A percentile compares a stretch with the other conserved stretches of the same genome.
Evolutionary conservation across 2,329 filamentous ascomycete species (phyloP).

Genomic region (Volutella citrinella): DNA sequence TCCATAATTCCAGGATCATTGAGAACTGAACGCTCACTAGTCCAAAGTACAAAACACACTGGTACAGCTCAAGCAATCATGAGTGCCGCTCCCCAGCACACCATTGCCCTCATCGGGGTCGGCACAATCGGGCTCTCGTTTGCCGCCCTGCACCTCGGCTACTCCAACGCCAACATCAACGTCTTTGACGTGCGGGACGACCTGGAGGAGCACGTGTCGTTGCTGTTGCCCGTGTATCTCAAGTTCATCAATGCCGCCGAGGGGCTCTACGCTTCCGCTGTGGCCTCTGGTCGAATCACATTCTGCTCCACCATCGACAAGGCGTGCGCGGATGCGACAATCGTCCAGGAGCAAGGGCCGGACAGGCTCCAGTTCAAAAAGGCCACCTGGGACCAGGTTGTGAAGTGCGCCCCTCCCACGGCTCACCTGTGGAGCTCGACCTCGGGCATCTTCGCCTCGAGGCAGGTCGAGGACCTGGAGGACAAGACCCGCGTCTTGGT

Average conservation of each 20-base stretch:
- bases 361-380: conserved; percentile 18
- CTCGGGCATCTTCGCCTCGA: conserved; percentile 14
- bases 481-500: conserved; percentile 12
- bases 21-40: too few relatives aligned
- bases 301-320: conserved; percentile 13
- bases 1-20: too few relatives aligned
- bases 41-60: too few relatives aligned
- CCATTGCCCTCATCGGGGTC: conserved; percentile 10
- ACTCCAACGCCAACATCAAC: too few relatives aligned
- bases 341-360: conserved; percentile 19
- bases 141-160: too few relatives aligned
- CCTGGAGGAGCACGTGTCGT: conserved; percentile 12
- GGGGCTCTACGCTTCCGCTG: too few relatives aligned
- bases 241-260: too few relatives aligned
- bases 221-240: conserved; percentile 9
- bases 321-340: conserved; percentile 7
- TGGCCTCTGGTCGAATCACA: conserved; percentile 3
- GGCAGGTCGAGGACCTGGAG: conserved; percentile 10
- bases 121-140: conserved; percentile 18
- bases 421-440: conserved; percentile 18
- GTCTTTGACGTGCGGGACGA: too few relatives aligned
- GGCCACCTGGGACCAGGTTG: conserved; percentile 11
- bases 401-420: background rate
- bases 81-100: too few relatives aligned
- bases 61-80: too few relatives aligned